A percentile compares a stretch with the other conserved stretches of the same genome.
These are phyloP conservation scores for Dicorynia guianensis DNA, from an alignment of 306 rosid genomes.

Conservation along the genomic window DNA sequence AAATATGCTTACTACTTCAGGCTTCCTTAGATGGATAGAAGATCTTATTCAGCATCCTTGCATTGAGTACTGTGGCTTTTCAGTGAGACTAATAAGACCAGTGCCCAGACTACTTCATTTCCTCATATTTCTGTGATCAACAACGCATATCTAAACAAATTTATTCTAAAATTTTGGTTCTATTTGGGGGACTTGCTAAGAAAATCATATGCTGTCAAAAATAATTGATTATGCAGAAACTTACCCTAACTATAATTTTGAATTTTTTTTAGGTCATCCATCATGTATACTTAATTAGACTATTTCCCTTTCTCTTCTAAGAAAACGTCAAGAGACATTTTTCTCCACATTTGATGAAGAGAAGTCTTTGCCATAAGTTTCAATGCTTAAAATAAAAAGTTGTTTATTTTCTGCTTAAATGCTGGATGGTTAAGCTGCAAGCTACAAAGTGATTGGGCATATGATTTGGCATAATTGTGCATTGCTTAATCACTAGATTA, in stretches of 20 bases:
- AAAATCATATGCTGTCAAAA: not conserved
- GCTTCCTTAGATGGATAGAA: not conserved
- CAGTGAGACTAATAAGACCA: not conserved
- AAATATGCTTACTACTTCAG: not conserved
- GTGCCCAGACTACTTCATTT: not conserved
- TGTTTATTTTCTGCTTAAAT: constrained; percentile 22
- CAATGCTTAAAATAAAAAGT: constrained; percentile 26
- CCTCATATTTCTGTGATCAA: not conserved
- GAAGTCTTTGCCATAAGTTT: constrained; percentile 5
- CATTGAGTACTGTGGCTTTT: not conserved
- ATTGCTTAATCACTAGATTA: constrained; percentile 24
- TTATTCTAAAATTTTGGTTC: constrained; percentile 7
- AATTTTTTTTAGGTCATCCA: not conserved
- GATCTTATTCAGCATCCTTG: not conserved
- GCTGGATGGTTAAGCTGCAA: constrained; percentile 34
- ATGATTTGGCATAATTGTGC: constrained; percentile 10
- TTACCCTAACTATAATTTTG: constrained; percentile 23
- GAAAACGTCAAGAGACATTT: not conserved
- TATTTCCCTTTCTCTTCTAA: constrained; percentile 7
- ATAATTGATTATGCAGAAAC: constrained; percentile 11
- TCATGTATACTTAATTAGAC: constrained; percentile 10
- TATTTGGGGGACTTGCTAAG: not conserved
- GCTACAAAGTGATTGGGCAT: constrained; percentile 20
- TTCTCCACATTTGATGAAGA: constrained; percentile 3
- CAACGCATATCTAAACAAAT: not conserved